These are phyloP conservation scores for Ramichloridium luteum DNA, from an alignment of 2,329 filamentous ascomycete genomes.

Conservation along the genomic window DNA sequence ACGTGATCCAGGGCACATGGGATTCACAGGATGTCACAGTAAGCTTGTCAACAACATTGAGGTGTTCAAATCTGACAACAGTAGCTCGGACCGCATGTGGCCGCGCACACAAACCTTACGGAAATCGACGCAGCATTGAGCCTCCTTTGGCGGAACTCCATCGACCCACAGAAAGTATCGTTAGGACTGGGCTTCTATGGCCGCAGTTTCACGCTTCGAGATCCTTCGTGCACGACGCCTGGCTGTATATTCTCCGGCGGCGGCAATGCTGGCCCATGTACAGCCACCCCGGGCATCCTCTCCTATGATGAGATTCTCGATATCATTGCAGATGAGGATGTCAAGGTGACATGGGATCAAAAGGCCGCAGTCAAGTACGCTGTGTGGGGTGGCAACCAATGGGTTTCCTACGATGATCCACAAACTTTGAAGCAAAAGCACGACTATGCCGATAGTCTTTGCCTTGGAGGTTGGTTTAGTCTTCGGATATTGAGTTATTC, in stretches of 20 bases:
- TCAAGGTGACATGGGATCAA: conserved; percentile 3
- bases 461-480: too few relatives aligned
- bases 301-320: conserved; percentile 27
- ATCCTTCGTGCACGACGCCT: conserved; percentile 12
- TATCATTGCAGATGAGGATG: conserved; percentile 15
- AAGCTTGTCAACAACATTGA: too few relatives aligned
- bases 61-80: conserved; percentile 9
- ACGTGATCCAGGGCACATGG: too few relatives aligned
- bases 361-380: conserved; percentile 23
- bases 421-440: neutral
- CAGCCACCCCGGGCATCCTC: conserved; percentile 23
- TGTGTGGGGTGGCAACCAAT: conserved; percentile 25
- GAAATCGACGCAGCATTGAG: conserved; percentile 33
- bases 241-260: conserved; percentile 13
- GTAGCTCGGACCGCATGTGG: conserved; percentile 23
- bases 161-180: conserved; percentile 31
- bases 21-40: too few relatives aligned
- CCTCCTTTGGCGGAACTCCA: conserved; percentile 35
- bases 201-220: conserved; percentile 21
- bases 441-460: neutral
- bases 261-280: conserved; percentile 21
- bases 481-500: too few relatives aligned
- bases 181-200: conserved; percentile 40
- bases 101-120: conserved; percentile 36
- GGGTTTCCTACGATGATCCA: conserved; percentile 30